Evolutionary conservation across 2,329 filamentous ascomycete species (phyloP).

Genomic region (Ceratocystiopsis minuta): DNA sequence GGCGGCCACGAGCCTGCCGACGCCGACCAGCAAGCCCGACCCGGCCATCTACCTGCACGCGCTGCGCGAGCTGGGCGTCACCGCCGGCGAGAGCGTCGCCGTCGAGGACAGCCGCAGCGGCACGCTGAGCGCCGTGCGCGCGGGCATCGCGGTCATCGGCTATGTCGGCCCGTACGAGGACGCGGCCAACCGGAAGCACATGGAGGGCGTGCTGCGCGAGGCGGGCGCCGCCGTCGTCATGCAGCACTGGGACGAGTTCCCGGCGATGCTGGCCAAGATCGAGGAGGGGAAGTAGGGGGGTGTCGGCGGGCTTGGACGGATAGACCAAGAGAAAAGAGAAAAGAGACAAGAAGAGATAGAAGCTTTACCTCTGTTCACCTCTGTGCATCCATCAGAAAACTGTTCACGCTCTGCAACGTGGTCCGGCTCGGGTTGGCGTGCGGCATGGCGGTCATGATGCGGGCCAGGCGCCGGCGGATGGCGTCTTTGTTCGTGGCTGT

Average conservation of each 20-base stretch:
- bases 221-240: slow-evolving; percentile 47
- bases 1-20: slow-evolving; percentile 58
- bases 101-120: slow-evolving; percentile 84
- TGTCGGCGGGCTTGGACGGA: too few species aligned
- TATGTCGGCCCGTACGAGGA: slow-evolving; percentile 65
- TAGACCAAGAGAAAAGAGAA: neutral
- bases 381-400: slow-evolving; percentile 55
- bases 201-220: slow-evolving; percentile 41
- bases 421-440: slow-evolving; percentile 68
- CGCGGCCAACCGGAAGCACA: slow-evolving; percentile 39
- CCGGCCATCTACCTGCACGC: slow-evolving; percentile 75
- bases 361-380: neutral
- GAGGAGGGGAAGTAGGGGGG: slow-evolving; percentile 16
- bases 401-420: slow-evolving; percentile 82
- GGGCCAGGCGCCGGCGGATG: slow-evolving; percentile 62
- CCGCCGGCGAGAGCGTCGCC: slow-evolving; percentile 53
- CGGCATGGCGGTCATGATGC: slow-evolving; percentile 62
- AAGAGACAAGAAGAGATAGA: too few species aligned
- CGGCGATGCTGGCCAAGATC: slow-evolving; percentile 26
- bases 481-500: slow-evolving; percentile 41
- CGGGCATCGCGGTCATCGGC: slow-evolving; percentile 63
- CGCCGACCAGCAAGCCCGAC: slow-evolving; percentile 79
- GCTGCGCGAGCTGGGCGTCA: slow-evolving; percentile 53
- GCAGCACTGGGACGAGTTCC: slow-evolving; percentile 40
- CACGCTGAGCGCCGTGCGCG: slow-evolving; percentile 53